Percentiles rank a stretch among this genome's conserved stretches.
Conservation (phyloP, 2,329 filamentous ascomycete genomes). For the Cladophialophora carrionii region DNA sequence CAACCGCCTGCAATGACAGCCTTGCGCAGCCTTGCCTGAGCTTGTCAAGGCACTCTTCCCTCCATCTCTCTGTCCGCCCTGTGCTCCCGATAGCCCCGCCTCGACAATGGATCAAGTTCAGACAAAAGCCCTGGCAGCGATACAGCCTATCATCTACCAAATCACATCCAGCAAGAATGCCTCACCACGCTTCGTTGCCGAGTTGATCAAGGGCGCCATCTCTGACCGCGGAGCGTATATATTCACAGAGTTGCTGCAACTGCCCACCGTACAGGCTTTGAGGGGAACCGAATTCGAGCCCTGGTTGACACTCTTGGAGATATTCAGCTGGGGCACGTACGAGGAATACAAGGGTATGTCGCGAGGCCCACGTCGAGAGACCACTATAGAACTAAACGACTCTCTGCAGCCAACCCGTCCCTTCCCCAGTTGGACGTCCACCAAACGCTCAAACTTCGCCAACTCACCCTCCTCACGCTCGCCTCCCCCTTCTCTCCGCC, state of each 20-base stretch:
- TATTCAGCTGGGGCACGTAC: slow-evolving; percentile 94
- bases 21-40: slow-evolving; percentile 8
- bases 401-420: slow-evolving; percentile 50
- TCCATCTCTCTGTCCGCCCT: neutral
- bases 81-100: neutral
- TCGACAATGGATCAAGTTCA: slow-evolving; percentile 52
- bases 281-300: slow-evolving; percentile 53
- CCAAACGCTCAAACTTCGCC: slow-evolving; percentile 83
- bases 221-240: slow-evolving; percentile 88
- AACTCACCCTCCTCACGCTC: slow-evolving; percentile 84
- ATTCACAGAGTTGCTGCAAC: slow-evolving; percentile 89
- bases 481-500: slow-evolving; percentile 53
- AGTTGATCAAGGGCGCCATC: slow-evolving; percentile 84
- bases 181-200: slow-evolving; percentile 79
- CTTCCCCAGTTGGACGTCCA: slow-evolving; percentile 73
- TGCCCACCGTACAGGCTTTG: slow-evolving; percentile 76
- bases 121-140: slow-evolving; percentile 60
- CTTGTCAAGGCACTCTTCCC: neutral
- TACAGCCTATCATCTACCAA: slow-evolving; percentile 85
- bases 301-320: slow-evolving; percentile 73
- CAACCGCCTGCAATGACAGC: slow-evolving; percentile 13
- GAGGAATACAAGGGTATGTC: slow-evolving; percentile 68
- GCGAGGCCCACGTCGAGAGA: slow-evolving; percentile 23
- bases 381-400: neutral
- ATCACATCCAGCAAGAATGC: slow-evolving; percentile 73